Base-by-base conservation (phyloP, 495 filamentous ascomycete genomes). In the Xylaria nigripes region DNA sequence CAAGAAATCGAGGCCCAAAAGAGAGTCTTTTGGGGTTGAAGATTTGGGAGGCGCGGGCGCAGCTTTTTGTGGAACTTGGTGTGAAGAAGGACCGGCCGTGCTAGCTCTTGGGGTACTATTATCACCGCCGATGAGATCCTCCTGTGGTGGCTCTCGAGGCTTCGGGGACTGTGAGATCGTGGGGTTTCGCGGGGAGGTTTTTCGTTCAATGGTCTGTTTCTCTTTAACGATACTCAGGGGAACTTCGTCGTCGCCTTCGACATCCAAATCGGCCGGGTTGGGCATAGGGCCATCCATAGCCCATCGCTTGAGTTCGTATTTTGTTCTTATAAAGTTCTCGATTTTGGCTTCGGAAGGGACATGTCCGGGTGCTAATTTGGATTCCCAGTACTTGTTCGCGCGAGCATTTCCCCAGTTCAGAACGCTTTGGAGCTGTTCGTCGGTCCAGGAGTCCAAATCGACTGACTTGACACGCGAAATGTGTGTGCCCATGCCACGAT, bases 331-430 rank as follows among this genome's bases (percentile, higher is more conserved):
- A 60, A 98, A 98, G 71, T 96, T 98, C 77, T 97, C 93, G 58
- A 98, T 97, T 75, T 98, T 98, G 42, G 88, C 80, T 73, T 97
- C 92, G n/a, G 92, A 92, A 0, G 93, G 93, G n/a, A 91, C 82
- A 67, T 98, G 93, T 46, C 88, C 90, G 16, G 86, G 76, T 12
- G 92, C 89, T 62, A 98, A 68, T 70, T 97, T 97, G 24, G 89
- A 83, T 68, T 98, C 94, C 93, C 93, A 98, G 67, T 98, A 96
- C 81, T 90, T 96, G 72, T 98, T 98, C 23, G 93, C 94, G 66
- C 89, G 84, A 29, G 82, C 77, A 74, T 98, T 98, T 45, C 93
- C 93, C 94, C 93, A 98, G 71, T 77, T 86, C 50, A 97, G 59
- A 48, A 98, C 84, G 65, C 86, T 95, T 63, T 91, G 84, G 53